Conservation (phyloP, 1,284 basidiomycete genomes). For the Boletus smithii region DNA sequence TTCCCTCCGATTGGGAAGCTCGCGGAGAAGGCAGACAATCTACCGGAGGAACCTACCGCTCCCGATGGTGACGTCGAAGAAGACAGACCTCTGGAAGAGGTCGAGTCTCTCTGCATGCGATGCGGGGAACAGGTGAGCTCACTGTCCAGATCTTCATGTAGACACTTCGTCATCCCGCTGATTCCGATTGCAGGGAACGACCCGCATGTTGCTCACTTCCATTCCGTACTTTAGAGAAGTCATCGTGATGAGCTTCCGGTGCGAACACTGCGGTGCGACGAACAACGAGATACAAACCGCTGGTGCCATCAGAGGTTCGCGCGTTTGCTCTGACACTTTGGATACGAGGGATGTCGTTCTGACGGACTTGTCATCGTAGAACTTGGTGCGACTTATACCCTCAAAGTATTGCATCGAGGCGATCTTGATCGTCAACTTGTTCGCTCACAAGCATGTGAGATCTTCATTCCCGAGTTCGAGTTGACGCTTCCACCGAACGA, state of each 20-base stretch:
- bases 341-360: not conserved
- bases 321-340: not conserved
- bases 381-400: slow-evolving; percentile 74
- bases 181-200: slow-evolving; percentile 64
- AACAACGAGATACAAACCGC: slow-evolving; percentile 98
- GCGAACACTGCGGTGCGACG: slow-evolving; percentile 85
- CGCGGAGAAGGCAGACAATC: slow-evolving; percentile 37
- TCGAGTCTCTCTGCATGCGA: slow-evolving; percentile 93
- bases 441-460: slow-evolving; percentile 81
- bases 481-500: slow-evolving; percentile 83
- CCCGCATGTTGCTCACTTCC: slow-evolving; percentile 87
- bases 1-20: slow-evolving; percentile 50
- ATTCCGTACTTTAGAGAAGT: slow-evolving; percentile 98
- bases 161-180: slow-evolving; percentile 23
- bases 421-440: slow-evolving; percentile 95
- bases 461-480: slow-evolving; percentile 85
- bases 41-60: slow-evolving; percentile 21
- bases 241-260: slow-evolving; percentile 94
- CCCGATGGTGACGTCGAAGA: slow-evolving; percentile 20
- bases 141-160: slow-evolving; percentile 8
- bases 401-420: slow-evolving; percentile 67
- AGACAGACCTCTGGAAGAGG: slow-evolving; percentile 67
- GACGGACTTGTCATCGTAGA: slow-evolving; percentile 42
- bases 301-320: slow-evolving; percentile 80
- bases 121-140: slow-evolving; percentile 77